Conservation (phyloP, 2,329 filamentous ascomycete genomes). For the Fusarium xyrophilum region DNA sequence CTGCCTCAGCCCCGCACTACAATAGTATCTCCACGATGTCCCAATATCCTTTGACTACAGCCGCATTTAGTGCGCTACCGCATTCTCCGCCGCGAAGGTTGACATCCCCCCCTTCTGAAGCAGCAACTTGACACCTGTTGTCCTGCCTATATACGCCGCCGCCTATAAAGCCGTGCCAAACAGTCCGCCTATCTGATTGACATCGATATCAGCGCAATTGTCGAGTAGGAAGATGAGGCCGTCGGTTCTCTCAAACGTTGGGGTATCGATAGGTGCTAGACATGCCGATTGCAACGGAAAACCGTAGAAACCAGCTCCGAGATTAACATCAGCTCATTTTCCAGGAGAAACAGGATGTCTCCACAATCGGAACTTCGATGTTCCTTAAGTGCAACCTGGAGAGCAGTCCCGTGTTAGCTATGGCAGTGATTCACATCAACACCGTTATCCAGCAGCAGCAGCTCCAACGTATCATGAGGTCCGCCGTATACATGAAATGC, state of each 20-base stretch:
- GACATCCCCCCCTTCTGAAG: accelerated
- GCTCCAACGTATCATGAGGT: too few species aligned
- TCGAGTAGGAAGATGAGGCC: background rate
- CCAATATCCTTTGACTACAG: background rate
- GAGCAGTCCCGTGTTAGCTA: accelerated
- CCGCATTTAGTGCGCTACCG: background rate
- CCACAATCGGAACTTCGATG: too few species aligned
- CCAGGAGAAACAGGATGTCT: accelerated
- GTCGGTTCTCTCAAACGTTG: too few species aligned
- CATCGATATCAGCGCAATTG: accelerated
- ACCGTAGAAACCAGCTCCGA: accelerated
- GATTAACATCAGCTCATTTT: background rate
- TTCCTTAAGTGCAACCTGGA: too few species aligned
- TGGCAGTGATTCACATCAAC: background rate
- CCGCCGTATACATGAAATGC: too few species aligned
- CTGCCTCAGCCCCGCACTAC: accelerated
- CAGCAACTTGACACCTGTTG: accelerated
- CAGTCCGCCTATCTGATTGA: accelerated
- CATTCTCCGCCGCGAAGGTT: background rate
- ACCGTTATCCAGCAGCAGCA: background rate
- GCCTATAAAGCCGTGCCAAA: background rate
- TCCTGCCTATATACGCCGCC: background rate
- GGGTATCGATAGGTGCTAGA: too few species aligned
- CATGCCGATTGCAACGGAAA: background rate
- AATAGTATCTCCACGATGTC: background rate